These are phyloP conservation scores for Chaetomium strumarium DNA, from an alignment of 2,329 filamentous ascomycete species.

Conservation along the genomic window DNA sequence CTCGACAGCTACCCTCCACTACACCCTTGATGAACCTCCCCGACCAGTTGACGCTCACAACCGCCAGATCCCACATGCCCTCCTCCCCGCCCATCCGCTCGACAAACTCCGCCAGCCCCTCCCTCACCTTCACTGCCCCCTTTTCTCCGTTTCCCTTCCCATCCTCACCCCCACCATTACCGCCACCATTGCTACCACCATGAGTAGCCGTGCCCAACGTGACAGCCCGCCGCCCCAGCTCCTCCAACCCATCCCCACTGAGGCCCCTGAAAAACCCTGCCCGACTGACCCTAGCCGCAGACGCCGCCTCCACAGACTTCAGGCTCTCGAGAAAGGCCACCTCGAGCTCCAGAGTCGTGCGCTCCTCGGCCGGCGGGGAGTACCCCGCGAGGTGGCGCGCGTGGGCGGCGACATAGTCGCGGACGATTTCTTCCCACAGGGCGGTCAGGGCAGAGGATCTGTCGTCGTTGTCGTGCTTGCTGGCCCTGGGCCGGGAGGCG, in stretches of 20 bases:
- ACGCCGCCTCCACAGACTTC: conserved; percentile 40
- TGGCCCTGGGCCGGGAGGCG: conserved; percentile 4
- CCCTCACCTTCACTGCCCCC: conserved; percentile 11
- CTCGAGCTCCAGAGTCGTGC: conserved; percentile 36
- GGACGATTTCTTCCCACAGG: conserved; percentile 35
- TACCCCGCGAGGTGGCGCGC: conserved; percentile 29
- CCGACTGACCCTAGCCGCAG: conserved; percentile 38
- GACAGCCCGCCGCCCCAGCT: conserved; percentile 32
- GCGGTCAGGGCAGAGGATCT: not conserved
- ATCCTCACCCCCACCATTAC: conserved; percentile 31
- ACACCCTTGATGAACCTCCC: conserved; percentile 21
- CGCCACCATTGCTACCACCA: conserved; percentile 27
- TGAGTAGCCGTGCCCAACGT: conserved; percentile 37
- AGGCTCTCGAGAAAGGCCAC: conserved; percentile 39
- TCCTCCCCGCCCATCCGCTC: not conserved
- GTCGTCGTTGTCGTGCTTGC: conserved; percentile 3
- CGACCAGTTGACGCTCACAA: conserved; percentile 26
- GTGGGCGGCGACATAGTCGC: conserved; percentile 40
- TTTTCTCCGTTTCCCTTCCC: conserved; percentile 25
- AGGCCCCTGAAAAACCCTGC: conserved; percentile 43
- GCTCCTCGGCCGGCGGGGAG: conserved; percentile 26
- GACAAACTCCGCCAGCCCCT: conserved; percentile 36
- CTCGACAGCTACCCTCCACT: conserved; percentile 3
- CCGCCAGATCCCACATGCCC: conserved; percentile 10
- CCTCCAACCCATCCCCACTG: conserved; percentile 28